A percentile compares a stretch with the other conserved stretches of the same genome.
phyloP scores from a whole-genome alignment of 164 flowering plant species.

The Sextonia rubra region DNA sequence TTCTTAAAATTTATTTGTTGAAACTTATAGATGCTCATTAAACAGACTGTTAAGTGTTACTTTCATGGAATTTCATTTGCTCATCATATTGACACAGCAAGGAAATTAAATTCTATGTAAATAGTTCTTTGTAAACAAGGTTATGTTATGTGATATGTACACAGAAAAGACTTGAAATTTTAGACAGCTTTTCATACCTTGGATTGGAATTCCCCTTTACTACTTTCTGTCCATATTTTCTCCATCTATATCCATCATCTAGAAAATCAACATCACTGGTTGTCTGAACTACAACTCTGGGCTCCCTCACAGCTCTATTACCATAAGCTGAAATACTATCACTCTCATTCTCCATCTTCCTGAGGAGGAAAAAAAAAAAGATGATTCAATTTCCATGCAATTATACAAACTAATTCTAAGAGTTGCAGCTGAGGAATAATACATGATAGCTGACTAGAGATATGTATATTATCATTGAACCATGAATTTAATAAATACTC shows the following conservation, averaged over 20 bases:
- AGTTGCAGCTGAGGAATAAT: too few relatives aligned
- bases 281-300: conserved; percentile 83
- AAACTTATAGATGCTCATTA: too few relatives aligned
- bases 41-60: too few relatives aligned
- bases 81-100: too few relatives aligned
- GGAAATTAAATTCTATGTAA: too few relatives aligned
- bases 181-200: conserved; percentile 37
- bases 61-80: too few relatives aligned
- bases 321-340: conserved; percentile 50
- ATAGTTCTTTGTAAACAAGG: too few relatives aligned
- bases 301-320: conserved; percentile 70
- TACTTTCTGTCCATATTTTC: conserved; percentile 93
- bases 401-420: too few relatives aligned
- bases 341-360: conserved; percentile 64
- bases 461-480: too few relatives aligned
- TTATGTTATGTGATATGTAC: too few relatives aligned
- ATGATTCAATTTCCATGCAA: background rate
- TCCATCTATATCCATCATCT: conserved; percentile 88
- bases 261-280: conserved; percentile 85
- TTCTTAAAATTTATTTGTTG: too few relatives aligned
- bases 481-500: background rate
- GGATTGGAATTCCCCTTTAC: conserved; percentile 92
- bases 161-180: background rate
- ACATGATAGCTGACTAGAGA: background rate
- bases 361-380: conserved; percentile 21